A percentile compares a stretch with the other conserved stretches of the same genome.
Conservation (phyloP, 768 basidiomycete species). For the Lentinula sp. region DNA sequence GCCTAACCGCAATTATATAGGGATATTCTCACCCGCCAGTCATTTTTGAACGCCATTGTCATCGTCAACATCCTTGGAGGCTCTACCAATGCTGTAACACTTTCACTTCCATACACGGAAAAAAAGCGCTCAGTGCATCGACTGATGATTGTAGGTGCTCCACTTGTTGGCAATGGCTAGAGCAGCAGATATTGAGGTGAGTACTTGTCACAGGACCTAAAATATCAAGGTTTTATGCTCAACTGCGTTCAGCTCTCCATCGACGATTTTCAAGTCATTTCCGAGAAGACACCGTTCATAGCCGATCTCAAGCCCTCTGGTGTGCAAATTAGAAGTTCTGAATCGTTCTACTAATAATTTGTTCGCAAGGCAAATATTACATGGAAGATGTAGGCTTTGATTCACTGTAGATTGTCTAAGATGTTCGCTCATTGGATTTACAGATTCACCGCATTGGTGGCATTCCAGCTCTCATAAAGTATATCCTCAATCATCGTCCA, state of each 20-base stretch:
- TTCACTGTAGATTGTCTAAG: not conserved
- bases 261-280: constrained; percentile 81
- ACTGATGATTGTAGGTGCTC: constrained; percentile 47
- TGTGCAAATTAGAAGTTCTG: constrained; percentile 20
- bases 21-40: constrained; percentile 51
- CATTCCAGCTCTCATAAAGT: constrained; percentile 79
- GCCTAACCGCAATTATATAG: constrained; percentile 13
- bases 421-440: not conserved
- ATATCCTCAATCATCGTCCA: constrained; percentile 54
- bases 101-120: not conserved
- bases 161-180: constrained; percentile 84
- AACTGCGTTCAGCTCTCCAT: constrained; percentile 48
- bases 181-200: constrained; percentile 52
- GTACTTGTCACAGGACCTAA: not conserved
- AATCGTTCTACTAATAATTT: constrained; percentile 15
- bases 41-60: constrained; percentile 81
- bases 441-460: constrained; percentile 73
- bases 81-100: constrained; percentile 76
- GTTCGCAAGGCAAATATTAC: constrained; percentile 80
- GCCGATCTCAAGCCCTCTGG: constrained; percentile 60
- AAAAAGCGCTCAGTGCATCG: not conserved
- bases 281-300: constrained; percentile 76
- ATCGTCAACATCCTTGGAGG: constrained; percentile 79
- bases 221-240: not conserved
- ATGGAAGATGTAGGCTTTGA: constrained; percentile 66